Base-by-base conservation (phyloP, 192 early-diverging fungal genomes). In the Coemansia sp. region DNA sequence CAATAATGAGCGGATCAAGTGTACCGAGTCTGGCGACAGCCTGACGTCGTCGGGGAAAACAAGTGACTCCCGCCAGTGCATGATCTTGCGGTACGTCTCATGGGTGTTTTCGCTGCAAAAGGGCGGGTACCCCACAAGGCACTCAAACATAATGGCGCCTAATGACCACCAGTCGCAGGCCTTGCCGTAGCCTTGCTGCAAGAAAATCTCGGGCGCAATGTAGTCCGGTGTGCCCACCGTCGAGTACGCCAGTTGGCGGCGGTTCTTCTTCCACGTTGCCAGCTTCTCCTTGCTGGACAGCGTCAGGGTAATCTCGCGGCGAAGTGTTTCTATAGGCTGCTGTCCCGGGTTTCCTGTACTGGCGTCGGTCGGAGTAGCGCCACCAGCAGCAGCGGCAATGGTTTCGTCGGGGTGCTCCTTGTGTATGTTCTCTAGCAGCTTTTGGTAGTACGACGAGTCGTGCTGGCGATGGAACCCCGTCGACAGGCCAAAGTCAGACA, bases 91-190 rank as follows among this genome's bases (percentile, higher is more conserved):
- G 67, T 98, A 98, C 0, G 95, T 98, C 58, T 98, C 98, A 58
- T 95, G 93, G 24, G 93, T 85, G 72, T 89, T 90, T 44, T 98
- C 96, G 48, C 89, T 90, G 72, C 94, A 96, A 71, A 99, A 99
- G 5, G 98, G 96, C 40, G 97, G 97, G 63, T 97, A 98, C 17
- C 97, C 98, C 36, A 93, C 89, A 63, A 99, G 81, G 64, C 97
- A 97, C 70, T 99, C 98, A 82, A 93, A 99, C 91, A 99, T 97
- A 67, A 99, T 98, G 5, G 95, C 94, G 24, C 98, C 98, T 24
- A 99, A 71, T 7, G 94, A 95, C 98, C 98, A 99, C 93, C 93
- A 99, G 83, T 99, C 98, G 72, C 97, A 98, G 54, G 96, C 93
- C 69, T 93, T 89, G 56, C 91, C 89, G 82, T 99, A 99, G 8